Evolutionary conservation across 768 basidiomycete genomes (phyloP), one percentile per base, ranked within the genome.

Genomic region (Rhodotorula kratochvilovae): DNA sequence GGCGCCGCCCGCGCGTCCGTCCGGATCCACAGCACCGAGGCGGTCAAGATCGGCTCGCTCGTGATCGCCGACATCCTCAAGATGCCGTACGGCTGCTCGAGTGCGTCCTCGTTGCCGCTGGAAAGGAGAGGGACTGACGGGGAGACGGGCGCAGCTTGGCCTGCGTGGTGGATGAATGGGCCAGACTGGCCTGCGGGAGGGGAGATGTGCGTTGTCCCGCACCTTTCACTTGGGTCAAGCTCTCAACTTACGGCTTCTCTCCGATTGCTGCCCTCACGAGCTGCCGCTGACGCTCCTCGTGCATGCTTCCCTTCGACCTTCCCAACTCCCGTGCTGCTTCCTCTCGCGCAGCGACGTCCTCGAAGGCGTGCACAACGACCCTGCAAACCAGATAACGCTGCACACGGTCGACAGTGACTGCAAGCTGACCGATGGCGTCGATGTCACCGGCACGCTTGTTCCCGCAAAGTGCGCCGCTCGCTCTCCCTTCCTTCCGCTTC

Each of bases 41-140:
- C 67, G 12, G 61, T 69, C 42, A 54, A 57, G 43, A 66, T 68
- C 17, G 61, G 58, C 7, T 59, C 50, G 2, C 27, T 73, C n/a
- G 5, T 68, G n/a, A 73, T 73, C 23, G 64, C 60, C 27, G 72
- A 73, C 36, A 54, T 73, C 19, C 8, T 48, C 7, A 48, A n/a
- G 27, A 69, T 69, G 67, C 72, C 72, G 0, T 59, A 12, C 7
- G 72, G 72, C 1, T 73, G 72, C 27, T 43, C 67, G 27, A 68
- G 63, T 51, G 33, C 51, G 61, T 62, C 13, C 43, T 36, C 25
- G 8, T 2, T n/a, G 29, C 23, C 10, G 8, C 29, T 8, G 35
- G 12, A 36, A 21, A 16, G 39, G n/a, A 35, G 21, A 1, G 3
- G 12, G 3, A 1, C 45, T 64, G 35, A 23, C 8, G 25, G 2